These are phyloP conservation scores for Aspergillus fructus DNA, from an alignment of 2,329 filamentous ascomycete species.

Conservation along the genomic window DNA sequence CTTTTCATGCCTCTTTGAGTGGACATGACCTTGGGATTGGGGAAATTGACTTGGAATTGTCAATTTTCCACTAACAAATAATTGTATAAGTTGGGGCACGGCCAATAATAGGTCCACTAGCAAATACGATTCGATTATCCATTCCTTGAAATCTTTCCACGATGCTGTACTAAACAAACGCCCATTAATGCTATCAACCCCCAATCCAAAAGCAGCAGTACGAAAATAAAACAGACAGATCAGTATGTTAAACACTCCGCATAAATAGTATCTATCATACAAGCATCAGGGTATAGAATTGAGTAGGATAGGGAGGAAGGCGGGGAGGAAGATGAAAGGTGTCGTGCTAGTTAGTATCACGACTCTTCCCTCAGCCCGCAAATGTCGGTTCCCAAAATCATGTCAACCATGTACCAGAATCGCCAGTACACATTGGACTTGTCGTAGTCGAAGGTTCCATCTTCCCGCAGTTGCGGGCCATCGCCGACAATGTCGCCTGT, in stretches of 20 bases:
- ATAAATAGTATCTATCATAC: slow-evolving; percentile 13
- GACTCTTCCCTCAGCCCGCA: slow-evolving; percentile 58
- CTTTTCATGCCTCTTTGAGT: no score
- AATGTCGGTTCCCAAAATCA: slow-evolving; percentile 58
- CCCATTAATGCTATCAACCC: slow-evolving; percentile 3
- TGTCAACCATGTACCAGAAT: slow-evolving; percentile 59
- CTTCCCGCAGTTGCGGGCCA: slow-evolving; percentile 45
- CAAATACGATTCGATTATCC: neutral
- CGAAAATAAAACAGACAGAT: neutral
- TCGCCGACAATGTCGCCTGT: slow-evolving; percentile 54
- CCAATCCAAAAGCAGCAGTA: neutral
- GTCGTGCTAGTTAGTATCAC: slow-evolving; percentile 20
- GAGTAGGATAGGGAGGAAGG: neutral
- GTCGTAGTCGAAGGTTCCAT: slow-evolving; percentile 66
- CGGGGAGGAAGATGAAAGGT: neutral
- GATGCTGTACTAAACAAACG: slow-evolving; percentile 2
- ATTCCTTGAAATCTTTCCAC: neutral
- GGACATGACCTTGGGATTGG: no score
- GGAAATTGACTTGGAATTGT: no score
- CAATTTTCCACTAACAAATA: no score
- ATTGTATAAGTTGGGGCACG: neutral
- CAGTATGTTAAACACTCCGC: neutral
- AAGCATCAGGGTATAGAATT: slow-evolving; percentile 12
- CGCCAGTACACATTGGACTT: slow-evolving; percentile 61
- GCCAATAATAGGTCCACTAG: neutral